Conservation (phyloP, 768 basidiomycete genomes). For the Podaxis rugospora region DNA sequence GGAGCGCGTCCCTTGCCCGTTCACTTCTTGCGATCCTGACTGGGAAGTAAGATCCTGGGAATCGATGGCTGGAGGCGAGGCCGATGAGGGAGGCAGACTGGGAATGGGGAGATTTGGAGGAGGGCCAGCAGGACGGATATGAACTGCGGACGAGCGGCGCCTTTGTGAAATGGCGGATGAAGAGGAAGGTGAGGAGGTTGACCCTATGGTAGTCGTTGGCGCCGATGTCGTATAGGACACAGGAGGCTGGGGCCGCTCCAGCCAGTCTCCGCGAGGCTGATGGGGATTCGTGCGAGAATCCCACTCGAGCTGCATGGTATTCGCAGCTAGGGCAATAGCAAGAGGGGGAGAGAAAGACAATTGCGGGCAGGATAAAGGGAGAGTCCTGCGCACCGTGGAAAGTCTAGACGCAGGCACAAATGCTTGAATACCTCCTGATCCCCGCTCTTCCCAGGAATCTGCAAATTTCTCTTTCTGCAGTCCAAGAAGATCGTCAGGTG, state of each 20-base stretch:
- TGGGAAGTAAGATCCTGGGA: slow-evolving; percentile 20
- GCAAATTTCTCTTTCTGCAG: neutral
- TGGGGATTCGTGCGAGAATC: slow-evolving; percentile 27
- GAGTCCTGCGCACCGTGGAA: neutral
- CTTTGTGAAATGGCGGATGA: slow-evolving; percentile 39
- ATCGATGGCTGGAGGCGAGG: slow-evolving; percentile 16
- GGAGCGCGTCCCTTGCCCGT: slow-evolving; percentile 25
- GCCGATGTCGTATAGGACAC: slow-evolving; percentile 28
- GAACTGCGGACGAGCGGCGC: slow-evolving; percentile 66
- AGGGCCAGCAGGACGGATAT: slow-evolving; percentile 61
- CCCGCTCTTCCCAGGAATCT: neutral
- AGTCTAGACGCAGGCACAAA: neutral
- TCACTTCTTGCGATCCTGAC: slow-evolving; percentile 22
- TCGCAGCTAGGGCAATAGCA: neutral
- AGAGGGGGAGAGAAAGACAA: neutral
- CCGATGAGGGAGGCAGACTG: slow-evolving; percentile 43
- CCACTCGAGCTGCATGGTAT: slow-evolving; percentile 36
- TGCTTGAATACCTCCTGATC: neutral
- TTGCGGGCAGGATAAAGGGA: neutral
- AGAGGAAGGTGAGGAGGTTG: slow-evolving; percentile 7
- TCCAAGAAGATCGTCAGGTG: slow-evolving; percentile 1
- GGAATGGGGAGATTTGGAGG: slow-evolving; percentile 77
- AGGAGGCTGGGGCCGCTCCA: slow-evolving; percentile 26
- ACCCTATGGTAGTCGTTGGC: slow-evolving; percentile 18
- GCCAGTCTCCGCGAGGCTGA: slow-evolving; percentile 30